phyloP scores from a whole-genome alignment of 495 filamentous ascomycete genomes.

The Oidiodendron maius region DNA sequence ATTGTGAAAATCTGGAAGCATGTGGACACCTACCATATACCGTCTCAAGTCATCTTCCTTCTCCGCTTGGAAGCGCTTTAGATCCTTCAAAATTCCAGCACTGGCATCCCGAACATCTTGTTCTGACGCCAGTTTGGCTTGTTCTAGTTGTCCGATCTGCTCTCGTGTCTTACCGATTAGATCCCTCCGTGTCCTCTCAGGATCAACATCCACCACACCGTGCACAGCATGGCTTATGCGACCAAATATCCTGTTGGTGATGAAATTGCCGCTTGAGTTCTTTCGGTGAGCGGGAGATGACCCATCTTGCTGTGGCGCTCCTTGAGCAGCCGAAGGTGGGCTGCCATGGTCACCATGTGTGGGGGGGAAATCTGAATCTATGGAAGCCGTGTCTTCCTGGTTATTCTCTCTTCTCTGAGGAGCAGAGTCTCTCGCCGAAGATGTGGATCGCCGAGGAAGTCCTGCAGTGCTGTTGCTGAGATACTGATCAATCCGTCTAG shows the following conservation, averaged over 20 bases:
- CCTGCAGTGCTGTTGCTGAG: constrained; percentile 57
- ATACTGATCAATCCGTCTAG: constrained; percentile 87
- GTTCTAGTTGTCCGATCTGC: constrained; percentile 66
- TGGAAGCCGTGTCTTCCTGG: constrained; percentile 64
- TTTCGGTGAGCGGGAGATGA: constrained; percentile 56
- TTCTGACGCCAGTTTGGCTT: constrained; percentile 77
- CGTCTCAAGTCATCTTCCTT: constrained; percentile 91
- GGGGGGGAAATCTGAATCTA: constrained; percentile 92
- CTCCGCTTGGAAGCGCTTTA: constrained; percentile 86
- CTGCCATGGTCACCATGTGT: constrained; percentile 67
- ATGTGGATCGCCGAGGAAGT: constrained; percentile 57
- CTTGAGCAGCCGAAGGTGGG: constrained; percentile 57
- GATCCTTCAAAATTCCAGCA: constrained; percentile 74
- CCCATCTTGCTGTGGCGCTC: constrained; percentile 38
- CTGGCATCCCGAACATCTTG: constrained; percentile 91
- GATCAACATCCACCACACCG: constrained; percentile 92
- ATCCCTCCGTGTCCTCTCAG: constrained; percentile 85
- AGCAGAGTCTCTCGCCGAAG: constrained; percentile 44
- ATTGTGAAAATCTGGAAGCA: background rate
- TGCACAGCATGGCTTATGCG: constrained; percentile 90
- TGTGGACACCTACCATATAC: constrained; percentile 76
- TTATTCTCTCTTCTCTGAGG: constrained; percentile 28
- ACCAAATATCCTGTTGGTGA: constrained; percentile 90
- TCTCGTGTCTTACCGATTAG: constrained; percentile 94
- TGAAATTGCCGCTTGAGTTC: constrained; percentile 69